Conservation (phyloP, 805 yeast genomes). For the Saccharomycopsis microspora region DNA sequence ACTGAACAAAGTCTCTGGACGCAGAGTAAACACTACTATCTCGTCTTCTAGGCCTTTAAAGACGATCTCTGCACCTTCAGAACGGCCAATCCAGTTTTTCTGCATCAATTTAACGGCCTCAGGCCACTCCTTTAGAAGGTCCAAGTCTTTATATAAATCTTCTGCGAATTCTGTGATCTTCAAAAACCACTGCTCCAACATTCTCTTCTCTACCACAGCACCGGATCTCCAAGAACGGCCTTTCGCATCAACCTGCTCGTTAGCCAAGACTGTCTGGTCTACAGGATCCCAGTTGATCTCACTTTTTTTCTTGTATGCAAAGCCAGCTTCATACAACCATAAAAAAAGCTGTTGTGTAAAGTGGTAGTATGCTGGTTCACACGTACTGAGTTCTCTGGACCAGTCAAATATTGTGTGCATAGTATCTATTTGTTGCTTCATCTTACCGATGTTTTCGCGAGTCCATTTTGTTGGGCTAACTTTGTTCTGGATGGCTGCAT, state of each 20-base stretch:
- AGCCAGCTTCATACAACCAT: constrained; percentile 57
- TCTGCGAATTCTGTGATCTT: constrained; percentile 78
- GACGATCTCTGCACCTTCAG: constrained; percentile 62
- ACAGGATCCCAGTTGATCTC: constrained; percentile 98
- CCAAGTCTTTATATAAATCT: constrained; percentile 53
- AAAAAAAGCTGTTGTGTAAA: constrained; percentile 88
- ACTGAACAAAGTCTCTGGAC: constrained; percentile 79
- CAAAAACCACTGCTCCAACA: constrained; percentile 86
- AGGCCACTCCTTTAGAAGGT: constrained; percentile 65
- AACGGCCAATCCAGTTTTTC: constrained; percentile 85
- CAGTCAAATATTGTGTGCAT: constrained; percentile 89
- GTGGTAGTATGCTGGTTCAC: constrained; percentile 77
- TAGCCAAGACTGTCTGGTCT: constrained; percentile 89
- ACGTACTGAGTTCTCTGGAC: constrained; percentile 74
- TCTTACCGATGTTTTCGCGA: constrained; percentile 58
- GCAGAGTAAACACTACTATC: constrained; percentile 65
- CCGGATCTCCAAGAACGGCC: constrained; percentile 98
- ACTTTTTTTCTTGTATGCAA: constrained; percentile 79
- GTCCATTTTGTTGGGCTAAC: constrained; percentile 84
- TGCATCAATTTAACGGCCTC: constrained; percentile 84
- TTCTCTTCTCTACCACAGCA: constrained; percentile 76
- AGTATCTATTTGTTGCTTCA: constrained; percentile 70
- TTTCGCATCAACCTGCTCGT: constrained; percentile 86
- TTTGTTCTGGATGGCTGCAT: constrained; percentile 86
- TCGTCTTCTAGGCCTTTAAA: constrained; percentile 30